Evolutionary conservation across 306 rosid genomes (phyloP), one percentile per base, ranked within the genome.

Genomic region (Parietaria judaica): DNA sequence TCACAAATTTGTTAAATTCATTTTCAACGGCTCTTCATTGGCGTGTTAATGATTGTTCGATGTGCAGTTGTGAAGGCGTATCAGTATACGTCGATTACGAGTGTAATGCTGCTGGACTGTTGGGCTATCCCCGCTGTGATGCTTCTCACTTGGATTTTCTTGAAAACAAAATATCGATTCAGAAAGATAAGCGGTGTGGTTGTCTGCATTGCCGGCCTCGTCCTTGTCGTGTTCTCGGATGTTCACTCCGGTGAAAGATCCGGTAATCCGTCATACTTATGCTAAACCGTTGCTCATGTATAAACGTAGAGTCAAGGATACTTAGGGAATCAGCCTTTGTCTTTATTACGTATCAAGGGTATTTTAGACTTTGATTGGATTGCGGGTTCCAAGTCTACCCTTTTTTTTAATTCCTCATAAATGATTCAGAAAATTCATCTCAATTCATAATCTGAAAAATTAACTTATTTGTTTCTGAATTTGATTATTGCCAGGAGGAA

Each of bases 51-150:
- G 67, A 46, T 58, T 68, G 65, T 70, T 83, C 87, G 88, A 61
- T 68, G 65, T 70, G 85, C 88, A 92, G 99, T 92, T 80, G 99
- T 92, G 77, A 86, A 86, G 86, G 95, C 99, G 15, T 92, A 92
- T 77, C 96, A 92, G 72, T 88, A 92, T 82, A 92, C 99, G 67
- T 84, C 96, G 60, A 70, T 92, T 44, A 92, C 99, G 16, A 92
- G 96, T 46, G 95, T 92, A 53, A 92, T 88, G 96, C 79, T 92
- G 72, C 90, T 92, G 48, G 99, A 92, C 76, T 88, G 96, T 80
- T 92, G 99, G 99, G 64, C 96, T 56, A 86, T 92, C 56, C 99
- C 99, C 46, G 79, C 68, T 5, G 96, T 88, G 66, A 86, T 92
- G 96, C 79, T 92, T 72, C 86, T 92, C 55, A 88, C 99, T 14